Base-by-base conservation (phyloP, 768 basidiomycete species). In the Suillus americanus region DNA sequence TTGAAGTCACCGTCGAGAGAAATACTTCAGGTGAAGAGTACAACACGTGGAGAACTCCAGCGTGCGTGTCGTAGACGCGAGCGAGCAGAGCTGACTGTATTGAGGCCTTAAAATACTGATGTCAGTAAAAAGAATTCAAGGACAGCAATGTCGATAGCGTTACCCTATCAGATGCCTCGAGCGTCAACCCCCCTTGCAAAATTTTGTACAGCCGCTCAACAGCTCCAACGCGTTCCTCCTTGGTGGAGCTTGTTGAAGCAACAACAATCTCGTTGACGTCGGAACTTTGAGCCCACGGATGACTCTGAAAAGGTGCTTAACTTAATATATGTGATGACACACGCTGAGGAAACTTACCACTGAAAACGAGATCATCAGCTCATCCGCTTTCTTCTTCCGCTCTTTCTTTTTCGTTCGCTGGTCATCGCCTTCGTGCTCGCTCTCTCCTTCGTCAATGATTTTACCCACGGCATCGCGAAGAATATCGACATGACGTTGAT, bases 51-150 rank as follows among this genome's bases (percentile, higher is more conserved):
- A 95, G 74, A 33, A 97, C 90, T 2, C 76, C 70, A 2, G 77
- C 65, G 35, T 87, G 82, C 8, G 82, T 80, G 68, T 97, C 95
- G 59, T 87, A 83, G 4, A 93, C 77, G 2, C 92, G 87, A 16
- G 88, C 83, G 37, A 89, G 73, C 5, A 98, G 77, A 0, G 90
- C 88, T 2, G 85, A 81, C n/a, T 80, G 81, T 23, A 90, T 76
- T 3, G 88, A 82, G 64, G 82, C 79, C 89, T 89, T 48, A 3
- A 41, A 59, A 14, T 10, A 18, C 18, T 13, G 18, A 20, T 28
- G 25, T 59, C 20, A 41, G 28, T 20, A 3, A 20, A 20, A 35
- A 37, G 0, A 35, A 12, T 5, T 6, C 37, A 18, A 37, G 59
- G 53, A 14, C 16, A 38, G 12, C 10, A 5, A 20, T 30, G 5